phyloP scores from a whole-genome alignment of 306 rosid species.

The Vigna hirtella region DNA sequence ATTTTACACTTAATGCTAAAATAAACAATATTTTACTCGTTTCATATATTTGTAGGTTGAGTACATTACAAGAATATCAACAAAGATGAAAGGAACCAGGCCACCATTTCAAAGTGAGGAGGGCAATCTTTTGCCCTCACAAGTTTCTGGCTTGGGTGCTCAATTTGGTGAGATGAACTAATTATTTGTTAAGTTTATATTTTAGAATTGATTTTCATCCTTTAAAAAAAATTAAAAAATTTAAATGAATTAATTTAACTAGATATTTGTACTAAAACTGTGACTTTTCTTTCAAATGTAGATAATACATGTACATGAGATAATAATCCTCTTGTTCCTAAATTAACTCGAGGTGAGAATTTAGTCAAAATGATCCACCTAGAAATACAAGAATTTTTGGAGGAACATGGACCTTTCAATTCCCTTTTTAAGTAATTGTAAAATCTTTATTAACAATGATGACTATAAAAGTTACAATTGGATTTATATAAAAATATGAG shows the following conservation, averaged over 20 bases:
- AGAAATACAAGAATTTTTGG: too few species aligned
- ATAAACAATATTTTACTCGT: background rate
- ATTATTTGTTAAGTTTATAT: background rate
- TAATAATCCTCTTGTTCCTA: too few species aligned
- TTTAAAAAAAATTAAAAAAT: background rate
- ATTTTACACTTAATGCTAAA: background rate
- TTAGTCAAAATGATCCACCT: too few species aligned
- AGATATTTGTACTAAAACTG: background rate
- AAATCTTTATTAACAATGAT: too few species aligned
- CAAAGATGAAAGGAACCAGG: background rate
- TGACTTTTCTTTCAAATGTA: too few species aligned
- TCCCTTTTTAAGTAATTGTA: too few species aligned
- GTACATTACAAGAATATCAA: slow-evolving; percentile 14
- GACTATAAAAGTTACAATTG: too few species aligned
- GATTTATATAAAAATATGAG: too few species aligned
- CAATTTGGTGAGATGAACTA: background rate
- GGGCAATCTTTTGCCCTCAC: background rate
- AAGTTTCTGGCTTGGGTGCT: background rate
- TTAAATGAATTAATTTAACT: background rate
- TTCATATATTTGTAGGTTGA: slow-evolving; percentile 20
- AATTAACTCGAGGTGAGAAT: too few species aligned
- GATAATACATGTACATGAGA: too few species aligned
- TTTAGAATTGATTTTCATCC: background rate
- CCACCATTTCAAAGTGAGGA: background rate
- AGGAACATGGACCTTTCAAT: too few species aligned